phyloP scores from a whole-genome alignment of 306 rosid genomes.

The Corylus americana region DNA sequence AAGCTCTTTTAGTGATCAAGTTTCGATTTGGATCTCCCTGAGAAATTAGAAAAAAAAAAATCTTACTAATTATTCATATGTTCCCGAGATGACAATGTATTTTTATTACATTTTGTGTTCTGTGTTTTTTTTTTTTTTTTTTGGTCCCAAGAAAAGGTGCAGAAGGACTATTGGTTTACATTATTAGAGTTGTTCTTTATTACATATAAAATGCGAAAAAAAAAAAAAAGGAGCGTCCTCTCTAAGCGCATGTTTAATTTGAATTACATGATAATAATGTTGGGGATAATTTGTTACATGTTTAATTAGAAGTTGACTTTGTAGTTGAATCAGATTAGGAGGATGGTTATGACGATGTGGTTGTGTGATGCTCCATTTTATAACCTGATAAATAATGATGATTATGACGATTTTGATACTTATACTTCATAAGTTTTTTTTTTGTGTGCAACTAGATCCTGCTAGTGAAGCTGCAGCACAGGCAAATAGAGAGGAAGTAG shows the following conservation, averaged over 20 bases:
- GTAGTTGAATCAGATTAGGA: background rate
- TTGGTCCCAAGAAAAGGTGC: background rate
- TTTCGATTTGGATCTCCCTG: background rate
- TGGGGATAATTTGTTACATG: background rate
- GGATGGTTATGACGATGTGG: background rate
- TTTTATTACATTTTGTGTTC: background rate
- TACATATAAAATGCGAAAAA: too few species aligned
- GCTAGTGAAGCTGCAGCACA: conserved; percentile 60
- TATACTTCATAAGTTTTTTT: background rate
- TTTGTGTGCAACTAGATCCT: conserved; percentile 49
- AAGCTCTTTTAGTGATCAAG: background rate
- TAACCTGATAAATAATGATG: background rate
- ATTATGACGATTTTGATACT: background rate
- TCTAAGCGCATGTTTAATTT: background rate
- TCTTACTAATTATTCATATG: background rate
- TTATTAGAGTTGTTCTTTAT: background rate
- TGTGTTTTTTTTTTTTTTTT: too few species aligned
- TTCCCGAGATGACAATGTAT: background rate
- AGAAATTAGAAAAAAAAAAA: background rate
- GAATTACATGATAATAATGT: background rate
- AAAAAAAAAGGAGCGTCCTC: background rate
- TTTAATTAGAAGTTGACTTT: background rate
- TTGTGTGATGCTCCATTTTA: background rate
- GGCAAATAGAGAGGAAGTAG: conserved; percentile 73
- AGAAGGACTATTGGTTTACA: background rate